These are phyloP conservation scores for Eimeria maxima DNA, from an alignment of 169 alveolate species.

Conservation along the genomic window DNA sequence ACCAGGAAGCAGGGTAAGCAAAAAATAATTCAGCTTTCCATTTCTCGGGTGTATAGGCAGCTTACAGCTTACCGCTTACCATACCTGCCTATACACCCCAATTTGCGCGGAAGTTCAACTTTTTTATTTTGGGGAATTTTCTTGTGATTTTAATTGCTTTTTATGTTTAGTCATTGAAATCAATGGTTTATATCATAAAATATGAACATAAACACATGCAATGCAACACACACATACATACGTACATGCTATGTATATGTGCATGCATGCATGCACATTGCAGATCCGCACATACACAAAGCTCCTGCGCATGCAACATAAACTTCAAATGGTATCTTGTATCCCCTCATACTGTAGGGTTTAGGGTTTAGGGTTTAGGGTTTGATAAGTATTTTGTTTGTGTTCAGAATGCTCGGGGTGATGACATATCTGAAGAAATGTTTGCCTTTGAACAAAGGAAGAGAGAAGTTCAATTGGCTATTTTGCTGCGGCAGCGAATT, in stretches of 20 bases:
- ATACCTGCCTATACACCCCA: too few relatives aligned
- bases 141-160: too few relatives aligned
- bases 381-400: not conserved
- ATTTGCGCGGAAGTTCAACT: too few relatives aligned
- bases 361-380: not conserved
- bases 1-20: constrained; percentile 40
- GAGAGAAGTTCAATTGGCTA: constrained; percentile 92
- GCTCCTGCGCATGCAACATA: not conserved
- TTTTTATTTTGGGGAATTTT: too few relatives aligned
- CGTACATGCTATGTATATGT: too few relatives aligned
- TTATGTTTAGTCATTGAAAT: too few relatives aligned
- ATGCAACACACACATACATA: not conserved
- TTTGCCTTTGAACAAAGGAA: constrained; percentile 75
- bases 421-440: constrained; percentile 74
- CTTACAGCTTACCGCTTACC: too few relatives aligned
- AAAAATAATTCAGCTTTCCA: not conserved
- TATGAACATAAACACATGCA: not conserved
- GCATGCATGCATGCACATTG: not conserved
- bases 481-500: constrained; percentile 89
- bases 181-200: too few relatives aligned
- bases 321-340: not conserved
- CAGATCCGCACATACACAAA: not conserved
- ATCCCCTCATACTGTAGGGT: not conserved
- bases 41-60: not conserved
- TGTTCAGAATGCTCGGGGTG: constrained; percentile 9